Conservation (phyloP, 805 yeast species). For the Komagataella ulmi region DNA sequence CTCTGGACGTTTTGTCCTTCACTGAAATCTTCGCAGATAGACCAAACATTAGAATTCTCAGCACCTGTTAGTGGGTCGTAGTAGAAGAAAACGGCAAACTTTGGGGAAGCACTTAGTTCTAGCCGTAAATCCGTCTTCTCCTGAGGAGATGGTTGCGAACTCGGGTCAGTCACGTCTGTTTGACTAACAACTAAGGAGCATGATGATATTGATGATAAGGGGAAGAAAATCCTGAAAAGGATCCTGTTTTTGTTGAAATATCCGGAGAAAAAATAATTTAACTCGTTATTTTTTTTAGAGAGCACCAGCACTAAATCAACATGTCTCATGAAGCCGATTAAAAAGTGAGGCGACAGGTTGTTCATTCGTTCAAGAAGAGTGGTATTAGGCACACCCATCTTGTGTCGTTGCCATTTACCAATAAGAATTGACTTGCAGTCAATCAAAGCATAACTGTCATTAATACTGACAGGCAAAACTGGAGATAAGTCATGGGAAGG, state of each 20-base stretch:
- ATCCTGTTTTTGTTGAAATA: constrained; percentile 55
- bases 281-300: constrained; percentile 56
- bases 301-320: constrained; percentile 63
- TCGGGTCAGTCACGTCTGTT: constrained; percentile 19
- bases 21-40: constrained; percentile 72
- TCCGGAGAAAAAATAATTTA: constrained; percentile 70
- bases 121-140: constrained; percentile 13
- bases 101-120: constrained; percentile 41
- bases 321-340: constrained; percentile 49
- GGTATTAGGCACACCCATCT: constrained; percentile 40
- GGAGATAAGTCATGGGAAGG: background rate
- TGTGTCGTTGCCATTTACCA: constrained; percentile 72
- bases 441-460: constrained; percentile 55
- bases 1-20: constrained; percentile 72
- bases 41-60: constrained; percentile 53
- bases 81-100: constrained; percentile 65
- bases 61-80: constrained; percentile 31
- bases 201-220: constrained; percentile 43
- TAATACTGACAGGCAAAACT: constrained; percentile 35
- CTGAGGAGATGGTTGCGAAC: constrained; percentile 33
- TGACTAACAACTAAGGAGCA: constrained; percentile 43
- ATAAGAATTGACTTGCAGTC: constrained; percentile 60
- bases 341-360: constrained; percentile 54
- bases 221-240: constrained; percentile 60
- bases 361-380: constrained; percentile 29